Evolutionary conservation across 2,329 filamentous ascomycete genomes (phyloP), one percentile per base, ranked within the genome.

Genomic region (Tolypocladium ovalisporum): DNA sequence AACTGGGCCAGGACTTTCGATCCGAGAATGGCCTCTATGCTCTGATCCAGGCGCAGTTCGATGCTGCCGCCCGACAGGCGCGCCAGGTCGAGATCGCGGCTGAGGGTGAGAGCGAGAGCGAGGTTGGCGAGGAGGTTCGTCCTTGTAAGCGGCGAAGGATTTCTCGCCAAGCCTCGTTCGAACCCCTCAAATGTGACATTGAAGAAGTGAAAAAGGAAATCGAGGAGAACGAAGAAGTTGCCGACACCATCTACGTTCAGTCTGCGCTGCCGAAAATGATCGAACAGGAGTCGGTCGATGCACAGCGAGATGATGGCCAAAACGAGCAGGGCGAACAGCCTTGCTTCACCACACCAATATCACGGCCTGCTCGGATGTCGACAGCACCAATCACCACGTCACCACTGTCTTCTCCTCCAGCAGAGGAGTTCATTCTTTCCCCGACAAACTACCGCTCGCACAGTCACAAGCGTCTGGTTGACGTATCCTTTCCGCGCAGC

Each of bases 21-120:
- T 88, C 85, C 1, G 81, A 88, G 65, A 84, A 89, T 68, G 86
- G 86, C 1, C 77, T 89, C 1, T 89, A 89, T 69, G 86, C 86
- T 13, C 73, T 89, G 52, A 88, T 89, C 17, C 86, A 88, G 69
- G 79, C 83, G 19, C 83, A 86, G 62, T 85, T 85, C 63, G 81
- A 87, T 60, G 76, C 79, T 40, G 77, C 77, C 54, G 72, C 75
- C 62, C 73, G 66, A 63, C 68, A 73, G 55, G 62, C 62, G 60
- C 67, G 62, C 61, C 66, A 61, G 36, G 55, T 37, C 29, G 72
- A 71, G 55, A 60, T 62, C 55, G 61, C 62, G 44, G 58, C 67
- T 9, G 63, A 62, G 22, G 60, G 61, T 8, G 58, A 39, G 53
- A 64, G 66, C 42, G 61, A 62, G 37, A 61, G 64, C 40, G 55